Percentiles rank a stretch among this genome's conserved stretches.
Evolutionary conservation across 352 stramenopile genomes (phyloP).

Genomic region (Chrysophaeum taylorii): DNA sequence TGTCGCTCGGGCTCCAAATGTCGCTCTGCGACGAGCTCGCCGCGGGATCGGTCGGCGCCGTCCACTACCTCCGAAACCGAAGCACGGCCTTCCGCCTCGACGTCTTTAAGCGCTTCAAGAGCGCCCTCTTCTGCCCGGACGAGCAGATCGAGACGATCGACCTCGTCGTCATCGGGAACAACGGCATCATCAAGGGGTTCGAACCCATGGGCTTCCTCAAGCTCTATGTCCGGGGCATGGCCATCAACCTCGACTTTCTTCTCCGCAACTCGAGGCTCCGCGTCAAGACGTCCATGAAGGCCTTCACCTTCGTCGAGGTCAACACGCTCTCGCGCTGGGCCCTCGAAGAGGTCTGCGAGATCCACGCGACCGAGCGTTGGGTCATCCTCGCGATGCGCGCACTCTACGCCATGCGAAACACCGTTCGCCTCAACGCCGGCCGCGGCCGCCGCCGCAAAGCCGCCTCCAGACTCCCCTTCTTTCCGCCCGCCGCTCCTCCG

Average conservation of each 20-base stretch:
- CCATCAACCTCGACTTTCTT: neutral
- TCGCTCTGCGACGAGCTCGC: slow-evolving; percentile 16
- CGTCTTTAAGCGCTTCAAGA: neutral
- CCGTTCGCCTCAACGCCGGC: too few relatives aligned
- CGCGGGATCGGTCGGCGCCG: neutral
- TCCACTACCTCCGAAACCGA: neutral
- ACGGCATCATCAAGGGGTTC: neutral
- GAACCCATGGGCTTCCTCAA: too few relatives aligned
- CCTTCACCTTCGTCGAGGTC: neutral
- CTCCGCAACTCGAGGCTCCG: neutral
- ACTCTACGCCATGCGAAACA: neutral
- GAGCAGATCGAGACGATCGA: neutral
- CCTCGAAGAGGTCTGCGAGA: neutral
- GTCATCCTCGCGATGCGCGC: neutral
- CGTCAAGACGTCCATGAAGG: too few relatives aligned
- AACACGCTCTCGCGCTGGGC: neutral
- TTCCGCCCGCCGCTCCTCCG: too few relatives aligned
- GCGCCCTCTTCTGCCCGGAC: neutral
- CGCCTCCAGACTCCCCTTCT: too few relatives aligned
- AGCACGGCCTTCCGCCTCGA: neutral
- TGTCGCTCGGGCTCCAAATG: slow-evolving; percentile 23
- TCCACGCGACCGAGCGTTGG: neutral
- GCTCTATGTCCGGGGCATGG: slow-evolving; percentile 1
- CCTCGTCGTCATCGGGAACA: neutral
- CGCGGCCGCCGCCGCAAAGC: neutral